Conservation (phyloP, 768 basidiomycete species). For the Tylopilus intermedius region DNA sequence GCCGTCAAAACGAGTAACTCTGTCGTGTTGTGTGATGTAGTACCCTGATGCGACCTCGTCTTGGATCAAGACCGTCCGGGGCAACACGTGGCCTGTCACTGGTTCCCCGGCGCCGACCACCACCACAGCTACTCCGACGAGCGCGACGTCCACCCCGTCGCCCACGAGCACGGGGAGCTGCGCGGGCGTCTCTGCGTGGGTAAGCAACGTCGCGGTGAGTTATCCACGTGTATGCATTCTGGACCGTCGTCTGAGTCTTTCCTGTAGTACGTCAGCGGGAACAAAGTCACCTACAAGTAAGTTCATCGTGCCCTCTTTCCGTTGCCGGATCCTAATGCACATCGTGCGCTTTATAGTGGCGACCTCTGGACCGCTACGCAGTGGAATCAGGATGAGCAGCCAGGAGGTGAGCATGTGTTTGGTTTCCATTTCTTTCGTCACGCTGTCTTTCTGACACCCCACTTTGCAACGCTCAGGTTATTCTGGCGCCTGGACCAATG, state of each 20-base stretch:
- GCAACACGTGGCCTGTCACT: slow-evolving; percentile 32
- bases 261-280: background rate
- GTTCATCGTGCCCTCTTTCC: background rate
- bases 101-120: background rate
- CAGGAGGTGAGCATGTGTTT: slow-evolving; percentile 20
- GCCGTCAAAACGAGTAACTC: background rate
- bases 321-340: background rate
- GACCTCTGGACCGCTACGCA: slow-evolving; percentile 46
- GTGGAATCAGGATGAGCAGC: slow-evolving; percentile 41
- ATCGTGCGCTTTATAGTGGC: slow-evolving; percentile 29
- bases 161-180: slow-evolving; percentile 21
- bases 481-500: slow-evolving; percentile 53
- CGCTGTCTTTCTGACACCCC: background rate
- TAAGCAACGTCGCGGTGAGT: background rate
- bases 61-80: slow-evolving; percentile 40
- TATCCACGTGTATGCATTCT: too few relatives aligned
- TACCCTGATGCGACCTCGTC: slow-evolving; percentile 36
- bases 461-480: slow-evolving; percentile 24
- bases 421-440: background rate
- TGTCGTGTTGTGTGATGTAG: slow-evolving; percentile 5
- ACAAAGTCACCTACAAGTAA: background rate
- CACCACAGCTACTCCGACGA: background rate
- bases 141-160: slow-evolving; percentile 8
- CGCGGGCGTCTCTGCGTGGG: background rate
- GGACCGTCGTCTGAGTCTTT: background rate